Conservation (phyloP, 2,329 filamentous ascomycete species). For the Aspergillus brasiliensis region DNA sequence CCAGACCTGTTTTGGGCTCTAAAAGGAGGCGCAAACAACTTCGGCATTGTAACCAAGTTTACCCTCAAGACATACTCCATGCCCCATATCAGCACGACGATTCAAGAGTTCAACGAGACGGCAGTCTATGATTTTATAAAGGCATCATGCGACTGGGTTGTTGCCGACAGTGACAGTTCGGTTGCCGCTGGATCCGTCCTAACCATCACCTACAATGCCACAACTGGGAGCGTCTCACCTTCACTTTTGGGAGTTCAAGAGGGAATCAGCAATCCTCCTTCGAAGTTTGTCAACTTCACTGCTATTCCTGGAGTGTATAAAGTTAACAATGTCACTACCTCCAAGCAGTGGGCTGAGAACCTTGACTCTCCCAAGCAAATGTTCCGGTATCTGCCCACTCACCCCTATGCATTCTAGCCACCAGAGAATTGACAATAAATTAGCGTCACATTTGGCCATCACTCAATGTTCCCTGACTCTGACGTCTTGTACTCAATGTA, state of each 20-base stretch:
- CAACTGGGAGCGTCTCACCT: constrained; percentile 25
- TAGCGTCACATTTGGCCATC: constrained; percentile 40
- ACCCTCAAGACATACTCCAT: constrained; percentile 24
- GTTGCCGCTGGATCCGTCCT: constrained; percentile 37
- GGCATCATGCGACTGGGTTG: constrained; percentile 29
- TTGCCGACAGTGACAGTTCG: constrained; percentile 23
- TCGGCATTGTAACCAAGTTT: neutral
- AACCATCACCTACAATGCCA: constrained; percentile 30
- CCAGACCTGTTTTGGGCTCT: neutral
- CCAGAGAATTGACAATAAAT: neutral
- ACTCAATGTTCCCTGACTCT: constrained; percentile 41
- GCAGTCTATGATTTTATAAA: constrained; percentile 27
- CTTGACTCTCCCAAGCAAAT: constrained; percentile 38
- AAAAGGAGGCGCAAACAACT: constrained; percentile 2
- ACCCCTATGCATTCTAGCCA: neutral
- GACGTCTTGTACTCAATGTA: constrained; percentile 36
- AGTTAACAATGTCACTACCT: constrained; percentile 33
- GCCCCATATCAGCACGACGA: constrained; percentile 35
- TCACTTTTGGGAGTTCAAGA: constrained; percentile 40
- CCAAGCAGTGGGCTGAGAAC: constrained; percentile 28
- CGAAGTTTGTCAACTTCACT: constrained; percentile 37
- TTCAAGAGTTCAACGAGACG: constrained; percentile 34
- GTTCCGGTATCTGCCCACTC: constrained; percentile 32
- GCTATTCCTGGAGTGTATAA: constrained; percentile 25
- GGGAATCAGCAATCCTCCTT: constrained; percentile 34